A percentile compares a stretch with the other conserved stretches of the same genome.
phyloP scores from a whole-genome alignment of 352 stramenopile genomes.

The Lagenidium sp. region DNA sequence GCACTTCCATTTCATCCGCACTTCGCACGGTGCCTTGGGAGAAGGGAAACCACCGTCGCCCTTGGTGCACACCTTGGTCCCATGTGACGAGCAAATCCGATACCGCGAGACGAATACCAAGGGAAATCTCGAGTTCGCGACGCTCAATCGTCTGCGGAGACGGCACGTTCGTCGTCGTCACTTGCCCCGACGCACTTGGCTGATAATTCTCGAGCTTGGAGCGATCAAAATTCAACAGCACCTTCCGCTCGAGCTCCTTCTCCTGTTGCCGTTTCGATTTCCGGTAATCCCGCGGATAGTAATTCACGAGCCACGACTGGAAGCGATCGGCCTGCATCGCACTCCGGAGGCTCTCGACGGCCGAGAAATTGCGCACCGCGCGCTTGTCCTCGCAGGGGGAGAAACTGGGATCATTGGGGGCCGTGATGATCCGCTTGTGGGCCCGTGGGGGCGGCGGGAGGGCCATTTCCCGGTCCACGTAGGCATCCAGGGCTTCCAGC shows the following conservation, averaged over 20 bases:
- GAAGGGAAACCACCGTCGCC: no score
- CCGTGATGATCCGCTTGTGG: neutral
- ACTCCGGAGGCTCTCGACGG: slow-evolving; percentile 4
- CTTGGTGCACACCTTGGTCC: no score
- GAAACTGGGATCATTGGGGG: no score
- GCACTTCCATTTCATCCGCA: slow-evolving; percentile 5
- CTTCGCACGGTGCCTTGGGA: no score
- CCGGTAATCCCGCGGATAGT: slow-evolving; percentile 10
- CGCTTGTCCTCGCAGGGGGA: slow-evolving; percentile 9
- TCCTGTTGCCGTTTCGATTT: slow-evolving; percentile 10
- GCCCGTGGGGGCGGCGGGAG: no score
- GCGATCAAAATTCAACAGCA: slow-evolving; percentile 9
- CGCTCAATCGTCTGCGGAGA: no score
- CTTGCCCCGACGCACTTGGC: no score
- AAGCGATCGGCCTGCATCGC: slow-evolving; percentile 9
- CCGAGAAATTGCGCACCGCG: neutral
- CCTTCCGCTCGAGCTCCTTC: slow-evolving; percentile 7
- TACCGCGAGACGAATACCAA: no score
- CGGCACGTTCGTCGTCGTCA: no score
- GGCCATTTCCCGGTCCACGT: slow-evolving; percentile 41
- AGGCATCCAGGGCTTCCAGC: slow-evolving; percentile 54
- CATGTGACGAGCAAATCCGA: no score
- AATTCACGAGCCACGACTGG: slow-evolving; percentile 6
- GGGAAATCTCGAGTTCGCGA: no score
- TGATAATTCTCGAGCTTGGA: slow-evolving; percentile 7